phyloP scores from a whole-genome alignment of 495 filamentous ascomycete species.

The Bathelium albidoporum region DNA sequence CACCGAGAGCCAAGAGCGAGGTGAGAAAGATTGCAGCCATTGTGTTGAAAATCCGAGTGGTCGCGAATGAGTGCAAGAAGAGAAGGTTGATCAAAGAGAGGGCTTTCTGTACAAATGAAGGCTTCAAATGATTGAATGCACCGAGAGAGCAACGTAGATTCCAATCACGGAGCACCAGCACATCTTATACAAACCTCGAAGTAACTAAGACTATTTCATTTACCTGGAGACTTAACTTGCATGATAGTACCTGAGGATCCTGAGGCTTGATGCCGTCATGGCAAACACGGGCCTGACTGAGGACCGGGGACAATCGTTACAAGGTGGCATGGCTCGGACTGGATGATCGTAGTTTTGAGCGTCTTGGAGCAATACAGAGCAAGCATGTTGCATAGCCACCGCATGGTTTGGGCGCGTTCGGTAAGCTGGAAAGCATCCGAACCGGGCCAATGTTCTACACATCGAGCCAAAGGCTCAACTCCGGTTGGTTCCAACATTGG shows the following conservation, averaged over 20 bases:
- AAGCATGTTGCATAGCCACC: background rate
- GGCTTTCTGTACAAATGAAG: background rate
- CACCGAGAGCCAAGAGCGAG: background rate
- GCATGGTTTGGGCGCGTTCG: background rate
- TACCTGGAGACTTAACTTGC: background rate
- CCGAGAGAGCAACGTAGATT: too few species aligned
- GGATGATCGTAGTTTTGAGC: background rate
- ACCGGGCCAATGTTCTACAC: background rate
- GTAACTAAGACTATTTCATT: background rate
- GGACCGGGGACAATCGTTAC: background rate
- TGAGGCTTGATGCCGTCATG: background rate
- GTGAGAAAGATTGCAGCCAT: background rate
- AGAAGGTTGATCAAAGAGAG: background rate
- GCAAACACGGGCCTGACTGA: background rate
- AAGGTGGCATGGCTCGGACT: background rate
- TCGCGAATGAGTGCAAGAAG: background rate
- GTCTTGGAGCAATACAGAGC: background rate
- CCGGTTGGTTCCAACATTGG: background rate
- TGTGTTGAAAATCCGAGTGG: background rate
- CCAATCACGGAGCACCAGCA: too few species aligned
- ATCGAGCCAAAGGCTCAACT: background rate
- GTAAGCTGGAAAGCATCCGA: background rate
- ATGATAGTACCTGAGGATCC: background rate
- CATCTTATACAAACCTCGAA: background rate
- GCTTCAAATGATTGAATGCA: background rate